A percentile compares a stretch with the other conserved stretches of the same genome.
phyloP scores from a whole-genome alignment of 2,329 filamentous ascomycete genomes.

The Annulohypoxylon truncatum region DNA sequence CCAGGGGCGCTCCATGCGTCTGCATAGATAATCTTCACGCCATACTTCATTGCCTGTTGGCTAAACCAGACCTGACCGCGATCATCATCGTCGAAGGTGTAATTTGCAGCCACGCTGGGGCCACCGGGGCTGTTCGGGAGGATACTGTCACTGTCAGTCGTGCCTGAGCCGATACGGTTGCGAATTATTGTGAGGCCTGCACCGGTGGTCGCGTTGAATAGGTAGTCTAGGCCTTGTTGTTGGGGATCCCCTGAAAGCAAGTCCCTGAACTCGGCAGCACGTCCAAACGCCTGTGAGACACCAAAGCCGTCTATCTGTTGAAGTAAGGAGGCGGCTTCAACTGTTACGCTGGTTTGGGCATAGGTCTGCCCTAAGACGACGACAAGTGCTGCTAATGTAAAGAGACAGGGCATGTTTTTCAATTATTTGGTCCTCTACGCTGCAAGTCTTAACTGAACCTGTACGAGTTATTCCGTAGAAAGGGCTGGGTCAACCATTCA shows the following conservation, averaged over 20 bases:
- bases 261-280: constrained; percentile 55
- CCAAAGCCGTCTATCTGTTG: constrained; percentile 61
- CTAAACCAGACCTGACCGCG: constrained; percentile 64
- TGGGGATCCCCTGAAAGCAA: constrained; percentile 48
- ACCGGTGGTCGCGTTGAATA: constrained; percentile 59
- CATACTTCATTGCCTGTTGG: constrained; percentile 58
- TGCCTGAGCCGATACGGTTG: constrained; percentile 59
- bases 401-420: constrained; percentile 21
- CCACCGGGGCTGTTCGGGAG: constrained; percentile 58
- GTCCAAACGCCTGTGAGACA: constrained; percentile 61
- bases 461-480: not conserved
- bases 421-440: not conserved
- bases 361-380: constrained; percentile 22
- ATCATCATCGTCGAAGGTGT: constrained; percentile 60
- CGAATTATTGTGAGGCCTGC: constrained; percentile 63
- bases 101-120: constrained; percentile 55
- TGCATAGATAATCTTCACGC: constrained; percentile 54
- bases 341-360: constrained; percentile 46
- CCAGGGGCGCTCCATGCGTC: constrained; percentile 61
- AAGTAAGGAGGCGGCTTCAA: constrained; percentile 45
- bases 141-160: constrained; percentile 51
- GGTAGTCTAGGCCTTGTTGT: constrained; percentile 56
- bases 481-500: not conserved
- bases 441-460: not conserved
- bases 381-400: constrained; percentile 22